Conservation (phyloP, 1,284 basidiomycete species). For the Cystodermella granulosa region DNA sequence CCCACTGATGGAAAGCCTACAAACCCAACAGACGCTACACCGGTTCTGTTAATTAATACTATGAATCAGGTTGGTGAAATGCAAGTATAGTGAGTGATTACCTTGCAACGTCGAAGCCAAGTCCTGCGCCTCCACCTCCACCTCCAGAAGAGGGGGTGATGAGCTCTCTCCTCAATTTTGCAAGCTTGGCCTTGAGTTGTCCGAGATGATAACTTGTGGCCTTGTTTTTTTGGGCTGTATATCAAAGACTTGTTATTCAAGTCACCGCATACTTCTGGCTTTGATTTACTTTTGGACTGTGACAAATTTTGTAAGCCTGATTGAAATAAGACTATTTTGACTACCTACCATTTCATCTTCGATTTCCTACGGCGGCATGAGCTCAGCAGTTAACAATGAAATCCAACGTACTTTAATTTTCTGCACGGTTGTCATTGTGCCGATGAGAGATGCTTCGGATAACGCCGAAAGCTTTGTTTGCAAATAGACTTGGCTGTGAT, state of each 20-base stretch:
- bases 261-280: background rate
- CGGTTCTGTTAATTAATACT: constrained; percentile 59
- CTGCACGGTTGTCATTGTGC: constrained; percentile 78
- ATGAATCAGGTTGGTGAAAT: constrained; percentile 4
- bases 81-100: constrained; percentile 13
- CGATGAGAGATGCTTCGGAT: constrained; percentile 26
- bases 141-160: constrained; percentile 74
- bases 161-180: constrained; percentile 92
- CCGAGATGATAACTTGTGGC: constrained; percentile 91
- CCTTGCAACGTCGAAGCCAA: constrained; percentile 93
- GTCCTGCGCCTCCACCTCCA: constrained; percentile 76
- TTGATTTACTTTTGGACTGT: constrained; percentile 53
- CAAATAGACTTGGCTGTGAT: too few relatives aligned
- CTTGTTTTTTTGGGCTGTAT: constrained; percentile 93
- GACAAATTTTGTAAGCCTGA: constrained; percentile 13
- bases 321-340: constrained; percentile 33
- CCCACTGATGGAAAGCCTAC: constrained; percentile 85
- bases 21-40: constrained; percentile 94
- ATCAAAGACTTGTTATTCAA: background rate
- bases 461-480: constrained; percentile 29
- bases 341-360: constrained; percentile 98
- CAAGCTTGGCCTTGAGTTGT: constrained; percentile 96
- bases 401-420: constrained; percentile 71
- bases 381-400: constrained; percentile 5
- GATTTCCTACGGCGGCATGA: constrained; percentile 58